phyloP scores from a whole-genome alignment of 163 green algal genomes.

The Prototheca wickerhamii region DNA sequence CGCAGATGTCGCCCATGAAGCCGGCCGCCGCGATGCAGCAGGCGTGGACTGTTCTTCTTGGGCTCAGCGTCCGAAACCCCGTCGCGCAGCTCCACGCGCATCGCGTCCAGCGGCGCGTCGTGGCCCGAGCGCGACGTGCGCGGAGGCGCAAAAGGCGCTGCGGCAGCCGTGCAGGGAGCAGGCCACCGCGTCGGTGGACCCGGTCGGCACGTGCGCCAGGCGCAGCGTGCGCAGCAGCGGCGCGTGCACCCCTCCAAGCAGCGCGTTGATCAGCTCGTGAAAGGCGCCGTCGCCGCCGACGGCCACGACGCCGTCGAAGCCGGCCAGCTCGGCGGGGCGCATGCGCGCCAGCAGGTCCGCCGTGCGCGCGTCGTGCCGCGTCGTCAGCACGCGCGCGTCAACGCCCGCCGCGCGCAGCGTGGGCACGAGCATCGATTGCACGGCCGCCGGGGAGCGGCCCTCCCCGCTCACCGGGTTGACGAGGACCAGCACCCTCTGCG shows the following conservation, averaged over 20 bases:
- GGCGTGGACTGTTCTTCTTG: neutral
- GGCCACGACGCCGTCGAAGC: constrained; percentile 46
- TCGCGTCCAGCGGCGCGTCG: constrained; percentile 14
- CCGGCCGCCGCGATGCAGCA: constrained; percentile 64
- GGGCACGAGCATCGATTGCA: neutral
- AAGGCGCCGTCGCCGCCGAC: constrained; percentile 76
- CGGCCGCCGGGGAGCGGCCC: neutral
- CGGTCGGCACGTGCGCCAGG: constrained; percentile 79
- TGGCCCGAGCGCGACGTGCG: constrained; percentile 82
- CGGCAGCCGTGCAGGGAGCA: constrained; percentile 74
- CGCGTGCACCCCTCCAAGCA: constrained; percentile 32
- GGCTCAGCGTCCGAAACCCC: too few relatives aligned
- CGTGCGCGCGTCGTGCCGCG: neutral
- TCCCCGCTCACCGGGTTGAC: neutral
- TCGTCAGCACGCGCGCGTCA: neutral
- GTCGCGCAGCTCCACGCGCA: neutral
- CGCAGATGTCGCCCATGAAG: constrained; percentile 85
- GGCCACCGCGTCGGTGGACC: constrained; percentile 83
- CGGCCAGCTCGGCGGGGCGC: neutral
- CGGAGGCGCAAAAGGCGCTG: constrained; percentile 51
- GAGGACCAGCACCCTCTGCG: neutral
- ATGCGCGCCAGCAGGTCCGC: neutral
- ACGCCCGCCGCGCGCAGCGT: neutral
- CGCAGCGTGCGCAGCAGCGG: constrained; percentile 30
- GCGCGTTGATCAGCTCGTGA: constrained; percentile 67